Percentiles rank a stretch among this genome's conserved stretches.
phyloP scores from a whole-genome alignment of 192 early-diverging fungal species.

The Backusella tarrabulga region DNA sequence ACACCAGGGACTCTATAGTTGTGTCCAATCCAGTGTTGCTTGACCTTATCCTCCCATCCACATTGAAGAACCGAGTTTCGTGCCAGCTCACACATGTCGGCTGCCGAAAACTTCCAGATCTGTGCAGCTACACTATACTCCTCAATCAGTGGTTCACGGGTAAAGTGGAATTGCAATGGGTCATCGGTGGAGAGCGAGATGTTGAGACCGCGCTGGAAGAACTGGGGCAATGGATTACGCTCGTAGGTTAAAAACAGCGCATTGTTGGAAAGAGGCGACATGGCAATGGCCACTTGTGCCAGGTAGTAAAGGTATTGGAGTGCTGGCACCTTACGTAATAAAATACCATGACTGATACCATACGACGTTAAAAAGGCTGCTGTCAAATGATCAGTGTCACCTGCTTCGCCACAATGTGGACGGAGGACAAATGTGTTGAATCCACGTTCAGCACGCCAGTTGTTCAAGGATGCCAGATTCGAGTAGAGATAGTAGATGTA shows the following conservation, averaged over 20 bases:
- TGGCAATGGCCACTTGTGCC: conserved; percentile 94
- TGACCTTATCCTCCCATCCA: conserved; percentile 87
- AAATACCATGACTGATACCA: conserved; percentile 90
- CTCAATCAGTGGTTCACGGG: conserved; percentile 95
- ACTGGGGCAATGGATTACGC: conserved; percentile 86
- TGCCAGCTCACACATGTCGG: conserved; percentile 95
- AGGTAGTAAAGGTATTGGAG: conserved; percentile 95
- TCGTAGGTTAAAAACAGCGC: conserved; percentile 93
- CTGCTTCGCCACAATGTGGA: conserved; percentile 94
- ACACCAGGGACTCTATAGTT: conserved; percentile 73
- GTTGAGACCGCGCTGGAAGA: conserved; percentile 93
- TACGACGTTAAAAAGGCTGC: conserved; percentile 85
- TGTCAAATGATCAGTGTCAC: conserved; percentile 91
- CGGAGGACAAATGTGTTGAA: conserved; percentile 94
- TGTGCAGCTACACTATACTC: conserved; percentile 95
- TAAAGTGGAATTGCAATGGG: conserved; percentile 96
- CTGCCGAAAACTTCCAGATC: conserved; percentile 91
- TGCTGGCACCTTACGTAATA: conserved; percentile 90
- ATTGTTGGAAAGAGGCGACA: conserved; percentile 97
- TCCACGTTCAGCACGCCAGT: conserved; percentile 65
- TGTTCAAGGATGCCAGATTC: conserved; percentile 81
- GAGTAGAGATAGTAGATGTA: conserved; percentile 91
- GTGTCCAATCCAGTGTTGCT: conserved; percentile 88
- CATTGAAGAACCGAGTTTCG: conserved; percentile 87
- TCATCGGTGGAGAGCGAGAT: conserved; percentile 94